These are phyloP conservation scores for Fusarium subglutinans DNA, from an alignment of 2,329 filamentous ascomycete species.

Conservation along the genomic window DNA sequence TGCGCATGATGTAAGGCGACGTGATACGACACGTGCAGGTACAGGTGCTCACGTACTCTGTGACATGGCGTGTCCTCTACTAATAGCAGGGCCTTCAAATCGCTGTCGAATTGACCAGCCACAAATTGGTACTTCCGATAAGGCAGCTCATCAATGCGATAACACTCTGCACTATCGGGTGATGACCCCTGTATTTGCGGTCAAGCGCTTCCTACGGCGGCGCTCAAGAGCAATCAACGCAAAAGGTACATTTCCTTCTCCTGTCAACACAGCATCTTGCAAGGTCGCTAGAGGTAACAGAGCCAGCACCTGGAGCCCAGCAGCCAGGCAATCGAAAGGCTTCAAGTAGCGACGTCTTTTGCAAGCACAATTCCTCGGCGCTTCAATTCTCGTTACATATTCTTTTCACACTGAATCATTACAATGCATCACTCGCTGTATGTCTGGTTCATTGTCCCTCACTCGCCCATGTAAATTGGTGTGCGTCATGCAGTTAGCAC, in stretches of 20 bases:
- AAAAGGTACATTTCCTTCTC: background rate
- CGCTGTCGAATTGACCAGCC: background rate
- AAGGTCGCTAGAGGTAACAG: background rate
- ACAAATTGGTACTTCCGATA: background rate
- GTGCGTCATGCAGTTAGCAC: no score
- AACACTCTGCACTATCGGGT: background rate
- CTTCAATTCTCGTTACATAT: background rate
- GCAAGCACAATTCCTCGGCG: no score
- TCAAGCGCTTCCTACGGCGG: background rate
- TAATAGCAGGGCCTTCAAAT: background rate
- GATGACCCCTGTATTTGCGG: background rate
- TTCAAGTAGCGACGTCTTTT: background rate
- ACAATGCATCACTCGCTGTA: background rate
- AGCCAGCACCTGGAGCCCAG: background rate
- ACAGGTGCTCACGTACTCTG: background rate
- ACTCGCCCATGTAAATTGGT: background rate
- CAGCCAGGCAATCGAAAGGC: no score
- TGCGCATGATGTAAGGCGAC: background rate
- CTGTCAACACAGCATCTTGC: background rate
- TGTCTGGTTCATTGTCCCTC: no score
- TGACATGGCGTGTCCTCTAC: background rate
- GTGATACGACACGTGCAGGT: background rate
- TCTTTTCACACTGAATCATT: no score
- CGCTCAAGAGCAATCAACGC: background rate
- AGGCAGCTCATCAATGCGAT: background rate